Base-by-base conservation (phyloP, 1,139 yeast genomes). In the Lipomyces yarrowii region DNA sequence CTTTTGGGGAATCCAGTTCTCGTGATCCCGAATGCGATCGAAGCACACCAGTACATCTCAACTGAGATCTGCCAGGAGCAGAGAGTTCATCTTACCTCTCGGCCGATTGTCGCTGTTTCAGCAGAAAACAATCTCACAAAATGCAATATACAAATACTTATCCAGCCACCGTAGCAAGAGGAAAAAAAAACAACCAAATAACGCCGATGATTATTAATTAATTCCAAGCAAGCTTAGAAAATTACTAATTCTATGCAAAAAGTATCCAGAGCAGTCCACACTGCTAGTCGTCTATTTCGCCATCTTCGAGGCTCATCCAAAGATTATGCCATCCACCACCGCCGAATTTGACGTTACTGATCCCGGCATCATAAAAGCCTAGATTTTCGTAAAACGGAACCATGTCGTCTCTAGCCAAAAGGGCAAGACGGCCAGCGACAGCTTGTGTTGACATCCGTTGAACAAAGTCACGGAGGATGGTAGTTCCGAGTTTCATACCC, bases 391-490 rank as follows among this genome's bases (percentile, higher is more conserved):
- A 93, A 77, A 92, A 92, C 33, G 90, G 88, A 21, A 88, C 79
- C 74, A 91, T 81, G 13, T 83, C 81, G 63, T 86, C 85, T 74
- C 90, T 92, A 46, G 92, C 90, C 69, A 93, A 84, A 58, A 94
- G 81, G 4, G 88, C 85, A 63, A 94, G 87, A 73, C 86, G 84
- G 71, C 88, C 91, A 62, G 96, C 98, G 71, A 91, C 87, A 73
- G 88, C 91, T 75, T 91, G 96, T 76, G 92, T 91, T 57, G 92
- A 86, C 77, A 94, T 81, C 74, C 93, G 91, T 78, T 94, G 98
- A 70, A 93, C 85, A 78, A 91, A 94, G 79, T 94, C 99, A 73
- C 90, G 92, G 75, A 93, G 79, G 75, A 94, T 79, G 69, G 91
- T 81, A 18, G 96, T 87, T 10, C 96, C 98, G 69, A 94, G 82